Conservation (phyloP, 192 early-diverging fungal genomes). For the Phycomyces nitens region DNA sequence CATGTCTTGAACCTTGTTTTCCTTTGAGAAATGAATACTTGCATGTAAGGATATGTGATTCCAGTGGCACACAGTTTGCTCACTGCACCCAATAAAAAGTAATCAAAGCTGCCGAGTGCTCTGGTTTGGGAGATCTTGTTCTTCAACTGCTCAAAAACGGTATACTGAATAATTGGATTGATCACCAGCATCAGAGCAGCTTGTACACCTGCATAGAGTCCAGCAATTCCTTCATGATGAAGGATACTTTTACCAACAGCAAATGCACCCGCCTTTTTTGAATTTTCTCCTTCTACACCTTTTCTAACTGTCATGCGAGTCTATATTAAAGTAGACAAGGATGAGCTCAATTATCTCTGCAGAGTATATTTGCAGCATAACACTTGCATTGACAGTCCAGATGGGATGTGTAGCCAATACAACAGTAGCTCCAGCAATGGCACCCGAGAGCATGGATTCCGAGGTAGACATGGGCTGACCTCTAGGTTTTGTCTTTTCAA, state of each 20-base stretch:
- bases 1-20: too few species aligned
- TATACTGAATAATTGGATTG: constrained; percentile 99
- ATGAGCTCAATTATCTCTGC: too few species aligned
- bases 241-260: constrained; percentile 71
- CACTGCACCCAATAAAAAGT: constrained; percentile 94
- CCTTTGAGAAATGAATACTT: constrained; percentile 33
- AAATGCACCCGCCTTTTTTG: constrained; percentile 34
- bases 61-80: constrained; percentile 92
- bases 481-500: constrained; percentile 64
- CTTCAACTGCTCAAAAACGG: constrained; percentile 94
- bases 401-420: constrained; percentile 92
- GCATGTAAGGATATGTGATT: constrained; percentile 99
- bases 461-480: constrained; percentile 69
- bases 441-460: constrained; percentile 90
- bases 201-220: constrained; percentile 89
- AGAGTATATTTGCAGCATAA: too few species aligned
- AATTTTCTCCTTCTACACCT: constrained; percentile 45
- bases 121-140: constrained; percentile 51
- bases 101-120: constrained; percentile 79
- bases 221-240: constrained; percentile 80
- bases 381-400: constrained; percentile 88
- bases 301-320: constrained; percentile 86
- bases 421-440: constrained; percentile 79
- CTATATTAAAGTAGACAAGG: too few species aligned
- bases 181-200: constrained; percentile 97